Conservation (phyloP, 352 stramenopile genomes). For the Phytophthora colocasiae region DNA sequence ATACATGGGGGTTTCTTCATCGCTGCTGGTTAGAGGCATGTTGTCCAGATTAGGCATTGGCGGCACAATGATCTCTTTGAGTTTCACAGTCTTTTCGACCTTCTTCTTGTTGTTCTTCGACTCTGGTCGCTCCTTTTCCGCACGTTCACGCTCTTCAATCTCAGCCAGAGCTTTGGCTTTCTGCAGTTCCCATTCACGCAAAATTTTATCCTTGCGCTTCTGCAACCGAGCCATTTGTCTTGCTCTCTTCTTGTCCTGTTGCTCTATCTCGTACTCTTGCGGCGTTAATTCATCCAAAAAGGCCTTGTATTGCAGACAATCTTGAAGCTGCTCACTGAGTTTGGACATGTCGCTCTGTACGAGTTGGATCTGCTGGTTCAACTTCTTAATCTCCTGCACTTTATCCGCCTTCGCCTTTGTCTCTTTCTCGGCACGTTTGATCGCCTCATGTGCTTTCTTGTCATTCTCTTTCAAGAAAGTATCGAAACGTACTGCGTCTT, state of each 20-base stretch:
- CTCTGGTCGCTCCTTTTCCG: constrained; percentile 65
- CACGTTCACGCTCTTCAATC: constrained; percentile 70
- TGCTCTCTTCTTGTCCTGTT: constrained; percentile 76
- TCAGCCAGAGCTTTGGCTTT: constrained; percentile 60
- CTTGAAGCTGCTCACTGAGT: constrained; percentile 93
- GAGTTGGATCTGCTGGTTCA: constrained; percentile 96
- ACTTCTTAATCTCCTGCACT: constrained; percentile 94
- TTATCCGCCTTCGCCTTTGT: constrained; percentile 95
- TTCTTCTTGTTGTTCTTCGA: constrained; percentile 59
- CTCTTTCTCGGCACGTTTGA: constrained; percentile 94
- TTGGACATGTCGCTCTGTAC: constrained; percentile 96
- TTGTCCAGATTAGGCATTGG: constrained; percentile 75
- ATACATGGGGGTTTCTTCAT: constrained; percentile 95
- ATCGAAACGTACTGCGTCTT: constrained; percentile 96
- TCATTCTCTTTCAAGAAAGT: constrained; percentile 98
- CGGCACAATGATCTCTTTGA: constrained; percentile 55
- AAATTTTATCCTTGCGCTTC: constrained; percentile 73
- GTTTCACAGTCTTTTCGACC: constrained; percentile 58
- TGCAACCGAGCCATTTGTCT: constrained; percentile 69
- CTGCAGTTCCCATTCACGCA: constrained; percentile 75
- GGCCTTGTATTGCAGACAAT: constrained; percentile 94
- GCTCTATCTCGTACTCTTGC: constrained; percentile 85
- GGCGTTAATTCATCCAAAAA: constrained; percentile 94
- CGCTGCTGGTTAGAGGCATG: constrained; percentile 76
- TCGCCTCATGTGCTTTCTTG: constrained; percentile 96